Evolutionary conservation across 257 asterid genomes (phyloP).

Genomic region (Dorcoceras hygrometricum): DNA sequence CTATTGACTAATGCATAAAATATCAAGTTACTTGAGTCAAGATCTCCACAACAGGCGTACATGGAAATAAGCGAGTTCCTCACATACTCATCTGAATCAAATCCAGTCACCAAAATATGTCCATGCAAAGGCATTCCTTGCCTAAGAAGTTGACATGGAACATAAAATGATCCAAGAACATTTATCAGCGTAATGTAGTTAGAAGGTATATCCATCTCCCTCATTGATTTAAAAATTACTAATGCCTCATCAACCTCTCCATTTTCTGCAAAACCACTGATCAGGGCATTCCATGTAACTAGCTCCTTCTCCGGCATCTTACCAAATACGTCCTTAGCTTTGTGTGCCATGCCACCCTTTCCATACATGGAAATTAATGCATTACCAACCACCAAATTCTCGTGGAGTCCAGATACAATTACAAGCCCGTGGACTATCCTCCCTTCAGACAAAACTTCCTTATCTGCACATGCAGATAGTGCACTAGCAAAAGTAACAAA

Average conservation of each 20-base stretch:
- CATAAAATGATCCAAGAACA: slow-evolving; percentile 64
- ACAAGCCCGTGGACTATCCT: slow-evolving; percentile 39
- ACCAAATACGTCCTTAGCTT: slow-evolving; percentile 37
- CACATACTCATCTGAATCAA: slow-evolving; percentile 38
- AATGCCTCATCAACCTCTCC: slow-evolving; percentile 32
- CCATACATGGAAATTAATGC: slow-evolving; percentile 70
- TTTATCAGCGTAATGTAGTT: slow-evolving; percentile 46
- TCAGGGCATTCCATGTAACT: slow-evolving; percentile 55
- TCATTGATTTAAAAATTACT: slow-evolving; percentile 33
- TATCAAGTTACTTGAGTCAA: slow-evolving; percentile 54
- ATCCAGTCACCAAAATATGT: slow-evolving; percentile 31
- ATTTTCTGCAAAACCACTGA: slow-evolving; percentile 44
- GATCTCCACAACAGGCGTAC: slow-evolving; percentile 75
- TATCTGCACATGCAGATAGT: slow-evolving; percentile 23
- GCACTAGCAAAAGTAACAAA: slow-evolving; percentile 38
- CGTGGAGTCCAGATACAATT: slow-evolving; percentile 35
- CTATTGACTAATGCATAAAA: slow-evolving; percentile 35
- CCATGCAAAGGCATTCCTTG: slow-evolving; percentile 47
- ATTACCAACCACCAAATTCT: slow-evolving; percentile 68
- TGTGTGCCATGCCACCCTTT: slow-evolving; percentile 34
- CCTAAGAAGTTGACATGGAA: slow-evolving; percentile 39
- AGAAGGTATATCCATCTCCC: slow-evolving; percentile 30
- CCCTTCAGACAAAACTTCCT: slow-evolving; percentile 38
- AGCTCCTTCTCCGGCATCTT: slow-evolving; percentile 40
- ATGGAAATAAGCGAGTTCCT: slow-evolving; percentile 47